Percentiles rank a stretch among this genome's conserved stretches.
phyloP scores from a whole-genome alignment of 306 rosid genomes.

The Castanea crenata region DNA sequence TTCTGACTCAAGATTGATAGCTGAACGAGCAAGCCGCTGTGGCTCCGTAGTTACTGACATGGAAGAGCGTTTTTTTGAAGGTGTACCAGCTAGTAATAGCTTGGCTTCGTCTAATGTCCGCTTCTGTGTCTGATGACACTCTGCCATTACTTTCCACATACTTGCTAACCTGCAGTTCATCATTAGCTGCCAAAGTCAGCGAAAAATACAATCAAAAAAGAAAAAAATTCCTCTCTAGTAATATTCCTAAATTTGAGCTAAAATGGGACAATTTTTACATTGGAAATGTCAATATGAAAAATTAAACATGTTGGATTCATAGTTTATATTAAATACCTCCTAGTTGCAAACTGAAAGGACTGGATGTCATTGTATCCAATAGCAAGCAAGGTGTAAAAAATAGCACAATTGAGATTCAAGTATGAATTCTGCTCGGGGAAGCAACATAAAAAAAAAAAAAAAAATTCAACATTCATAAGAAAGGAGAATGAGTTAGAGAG shows the following conservation, averaged over 20 bases:
- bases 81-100: conserved; percentile 63
- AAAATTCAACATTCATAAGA: neutral
- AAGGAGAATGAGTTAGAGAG: neutral
- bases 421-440: neutral
- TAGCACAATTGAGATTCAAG: neutral
- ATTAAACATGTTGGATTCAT: neutral
- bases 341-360: neutral
- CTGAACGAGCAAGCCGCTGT: conserved; percentile 55
- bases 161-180: conserved; percentile 59
- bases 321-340: neutral
- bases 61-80: conserved; percentile 52
- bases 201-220: neutral
- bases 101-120: conserved; percentile 75
- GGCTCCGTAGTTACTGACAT: conserved; percentile 46
- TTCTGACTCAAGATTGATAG: conserved; percentile 70
- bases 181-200: neutral
- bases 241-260: neutral
- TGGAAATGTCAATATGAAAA: neutral
- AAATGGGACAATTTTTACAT: neutral
- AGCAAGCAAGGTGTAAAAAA: neutral
- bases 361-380: neutral
- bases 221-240: neutral
- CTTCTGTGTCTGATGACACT: conserved; percentile 76
- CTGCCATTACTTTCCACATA: conserved; percentile 98
- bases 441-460: neutral